Conservation (phyloP, 306 rosid species). For the Sicyos baderoa region DNA sequence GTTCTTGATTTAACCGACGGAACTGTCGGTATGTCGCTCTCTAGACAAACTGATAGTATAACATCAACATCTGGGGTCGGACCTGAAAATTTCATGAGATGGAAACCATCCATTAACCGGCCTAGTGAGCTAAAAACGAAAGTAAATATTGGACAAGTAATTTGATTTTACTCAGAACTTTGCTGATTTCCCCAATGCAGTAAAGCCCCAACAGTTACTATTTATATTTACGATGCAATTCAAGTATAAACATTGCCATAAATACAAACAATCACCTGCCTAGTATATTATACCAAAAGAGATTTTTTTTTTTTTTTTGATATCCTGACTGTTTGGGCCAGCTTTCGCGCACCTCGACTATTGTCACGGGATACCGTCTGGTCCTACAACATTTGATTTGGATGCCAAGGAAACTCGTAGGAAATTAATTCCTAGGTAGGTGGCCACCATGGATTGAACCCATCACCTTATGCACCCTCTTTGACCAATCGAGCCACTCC, state of each 20-base stretch:
- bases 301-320: too few species aligned
- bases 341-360: too few species aligned
- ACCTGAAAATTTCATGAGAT: conserved; percentile 45
- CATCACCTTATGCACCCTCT: too few species aligned
- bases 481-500: too few species aligned
- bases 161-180: neutral
- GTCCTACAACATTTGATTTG: too few species aligned
- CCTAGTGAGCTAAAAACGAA: neutral
- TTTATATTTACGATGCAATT: neutral
- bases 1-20: conserved; percentile 43
- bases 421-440: too few species aligned
- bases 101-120: conserved; percentile 18
- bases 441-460: too few species aligned
- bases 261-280: neutral
- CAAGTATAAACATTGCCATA: neutral
- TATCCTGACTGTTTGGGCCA: too few species aligned
- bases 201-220: neutral
- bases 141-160: neutral
- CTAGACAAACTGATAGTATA: conserved; percentile 83
- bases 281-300: neutral
- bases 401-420: too few species aligned
- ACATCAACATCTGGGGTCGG: conserved; percentile 83
- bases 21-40: conserved; percentile 49
- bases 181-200: neutral
- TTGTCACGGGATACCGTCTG: too few species aligned